phyloP scores from a whole-genome alignment of 2,329 filamentous ascomycete genomes.

The Trichoderma harzianum region DNA sequence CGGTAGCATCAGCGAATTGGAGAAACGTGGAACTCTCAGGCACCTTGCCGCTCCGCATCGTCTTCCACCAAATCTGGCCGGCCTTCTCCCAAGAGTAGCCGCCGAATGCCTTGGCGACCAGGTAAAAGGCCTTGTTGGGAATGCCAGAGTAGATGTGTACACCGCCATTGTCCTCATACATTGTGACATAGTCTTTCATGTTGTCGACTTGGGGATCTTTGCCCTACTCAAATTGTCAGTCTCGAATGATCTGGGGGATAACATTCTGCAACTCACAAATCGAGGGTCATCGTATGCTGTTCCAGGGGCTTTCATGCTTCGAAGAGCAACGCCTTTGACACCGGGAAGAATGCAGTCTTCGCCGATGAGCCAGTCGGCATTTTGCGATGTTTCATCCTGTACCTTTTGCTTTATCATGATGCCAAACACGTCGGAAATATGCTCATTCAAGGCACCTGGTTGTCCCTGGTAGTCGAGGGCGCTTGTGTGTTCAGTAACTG shows the following conservation, averaged over 20 bases:
- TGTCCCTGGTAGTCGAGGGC: conserved; percentile 50
- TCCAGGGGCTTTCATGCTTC: conserved; percentile 53
- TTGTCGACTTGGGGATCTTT: conserved; percentile 52
- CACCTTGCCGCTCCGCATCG: conserved; percentile 43
- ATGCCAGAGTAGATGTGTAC: conserved; percentile 57
- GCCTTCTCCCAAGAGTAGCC: conserved; percentile 54
- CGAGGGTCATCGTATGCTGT: conserved; percentile 51
- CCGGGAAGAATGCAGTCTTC: conserved; percentile 50
- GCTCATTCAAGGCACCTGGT: conserved; percentile 55
- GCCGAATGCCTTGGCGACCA: conserved; percentile 45
- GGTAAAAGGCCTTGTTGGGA: conserved; percentile 56
- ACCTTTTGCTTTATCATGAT: conserved; percentile 55
- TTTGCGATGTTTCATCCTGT: conserved; percentile 41
- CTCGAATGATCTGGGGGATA: not conserved
- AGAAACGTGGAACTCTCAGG: conserved; percentile 41
- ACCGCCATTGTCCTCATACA: conserved; percentile 47
- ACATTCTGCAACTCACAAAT: conserved; percentile 37
- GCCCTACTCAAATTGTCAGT: conserved; percentile 31
- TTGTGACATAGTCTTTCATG: conserved; percentile 42
- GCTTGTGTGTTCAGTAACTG: conserved; percentile 49
- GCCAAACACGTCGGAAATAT: conserved; percentile 54
- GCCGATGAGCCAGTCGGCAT: conserved; percentile 54
- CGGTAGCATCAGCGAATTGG: conserved; percentile 48
- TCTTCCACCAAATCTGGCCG: conserved; percentile 52
- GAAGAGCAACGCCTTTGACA: conserved; percentile 49